phyloP scores from a whole-genome alignment of 768 basidiomycete genomes.

The Cantharellus cinnabarinus region DNA sequence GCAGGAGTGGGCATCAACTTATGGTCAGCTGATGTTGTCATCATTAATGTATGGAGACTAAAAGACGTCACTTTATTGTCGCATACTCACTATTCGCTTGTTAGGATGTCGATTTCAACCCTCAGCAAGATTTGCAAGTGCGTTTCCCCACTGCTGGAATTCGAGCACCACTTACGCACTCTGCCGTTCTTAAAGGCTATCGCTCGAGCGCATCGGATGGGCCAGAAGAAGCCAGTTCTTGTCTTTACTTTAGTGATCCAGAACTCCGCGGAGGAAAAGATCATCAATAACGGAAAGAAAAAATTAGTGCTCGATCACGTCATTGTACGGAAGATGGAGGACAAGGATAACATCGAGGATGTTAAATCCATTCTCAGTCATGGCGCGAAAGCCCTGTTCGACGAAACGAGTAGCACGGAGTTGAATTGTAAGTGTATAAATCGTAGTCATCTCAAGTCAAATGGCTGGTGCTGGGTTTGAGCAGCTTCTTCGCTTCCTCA shows the following conservation, averaged over 20 bases:
- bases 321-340: conserved; percentile 91
- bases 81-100: neutral
- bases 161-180: neutral
- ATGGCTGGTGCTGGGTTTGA: no score
- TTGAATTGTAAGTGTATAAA: conserved; percentile 36
- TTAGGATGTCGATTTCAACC: conserved; percentile 94
- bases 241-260: conserved; percentile 96
- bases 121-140: conserved; percentile 89
- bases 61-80: no score
- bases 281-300: conserved; percentile 84
- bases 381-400: conserved; percentile 72
- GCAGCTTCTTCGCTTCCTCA: neutral
- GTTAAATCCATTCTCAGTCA: conserved; percentile 78
- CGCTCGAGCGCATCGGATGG: conserved; percentile 82
- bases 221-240: conserved; percentile 82
- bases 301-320: conserved; percentile 87
- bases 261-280: conserved; percentile 83
- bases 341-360: conserved; percentile 57
- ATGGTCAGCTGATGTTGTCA: conserved; percentile 81
- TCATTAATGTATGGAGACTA: conserved; percentile 22
- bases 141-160: conserved; percentile 11
- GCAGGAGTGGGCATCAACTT: conserved; percentile 43
- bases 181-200: conserved; percentile 46
- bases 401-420: conserved; percentile 32
- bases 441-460: neutral